phyloP scores from a whole-genome alignment of 2,329 filamentous ascomycete genomes.

The Podosphaera aphanis region DNA sequence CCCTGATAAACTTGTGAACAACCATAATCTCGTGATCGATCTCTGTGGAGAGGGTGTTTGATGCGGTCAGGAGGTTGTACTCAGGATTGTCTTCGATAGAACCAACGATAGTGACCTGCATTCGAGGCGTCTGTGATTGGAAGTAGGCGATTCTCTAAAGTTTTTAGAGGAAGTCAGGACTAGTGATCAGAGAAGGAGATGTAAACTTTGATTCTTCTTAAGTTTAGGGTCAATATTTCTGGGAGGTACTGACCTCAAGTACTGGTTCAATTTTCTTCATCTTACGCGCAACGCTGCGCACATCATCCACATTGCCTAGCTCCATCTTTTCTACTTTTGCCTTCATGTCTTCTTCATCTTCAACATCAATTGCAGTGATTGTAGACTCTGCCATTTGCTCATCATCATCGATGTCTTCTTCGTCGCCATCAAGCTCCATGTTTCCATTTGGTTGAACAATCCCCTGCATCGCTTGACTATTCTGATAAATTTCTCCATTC shows the following conservation, averaged over 20 bases:
- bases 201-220: slow-evolving; percentile 30
- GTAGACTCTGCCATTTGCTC: slow-evolving; percentile 28
- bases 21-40: slow-evolving; percentile 84
- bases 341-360: slow-evolving; percentile 46
- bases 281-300: slow-evolving; percentile 54
- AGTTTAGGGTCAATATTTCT: slow-evolving; percentile 67
- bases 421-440: slow-evolving; percentile 37
- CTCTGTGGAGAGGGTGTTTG: slow-evolving; percentile 70
- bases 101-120: slow-evolving; percentile 43
- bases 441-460: slow-evolving; percentile 19
- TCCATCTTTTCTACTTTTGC: slow-evolving; percentile 67
- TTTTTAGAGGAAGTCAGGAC: slow-evolving; percentile 39
- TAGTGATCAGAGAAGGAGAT: slow-evolving; percentile 32
- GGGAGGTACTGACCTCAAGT: slow-evolving; percentile 63
- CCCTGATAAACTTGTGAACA: slow-evolving; percentile 88
- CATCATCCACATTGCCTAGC: slow-evolving; percentile 47
- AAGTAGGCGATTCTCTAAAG: slow-evolving; percentile 60
- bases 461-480: not conserved
- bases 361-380: slow-evolving; percentile 22
- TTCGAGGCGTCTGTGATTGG: slow-evolving; percentile 42
- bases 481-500: slow-evolving; percentile 13
- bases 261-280: slow-evolving; percentile 66
- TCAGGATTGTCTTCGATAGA: slow-evolving; percentile 83
- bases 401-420: slow-evolving; percentile 36
- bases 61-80: slow-evolving; percentile 69